A percentile compares a stretch with the other conserved stretches of the same genome.
Conservation (phyloP, 352 stramenopile genomes). For the Phytophthora boehmeriae region DNA sequence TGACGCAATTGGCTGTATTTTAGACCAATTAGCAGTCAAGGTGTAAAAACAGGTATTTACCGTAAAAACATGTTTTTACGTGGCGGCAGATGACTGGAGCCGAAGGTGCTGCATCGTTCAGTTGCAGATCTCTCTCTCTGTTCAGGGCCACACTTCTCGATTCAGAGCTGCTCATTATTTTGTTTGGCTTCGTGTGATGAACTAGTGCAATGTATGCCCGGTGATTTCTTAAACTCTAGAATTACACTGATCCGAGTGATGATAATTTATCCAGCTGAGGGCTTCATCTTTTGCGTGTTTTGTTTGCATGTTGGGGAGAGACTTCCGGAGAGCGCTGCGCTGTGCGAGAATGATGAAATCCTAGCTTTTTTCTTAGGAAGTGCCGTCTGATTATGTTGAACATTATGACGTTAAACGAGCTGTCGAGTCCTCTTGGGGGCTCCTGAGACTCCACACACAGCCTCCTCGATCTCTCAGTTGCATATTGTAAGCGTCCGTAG, state of each 20-base stretch:
- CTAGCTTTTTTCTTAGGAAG: conserved; percentile 75
- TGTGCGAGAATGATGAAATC: conserved; percentile 66
- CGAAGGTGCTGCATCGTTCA: too few relatives aligned
- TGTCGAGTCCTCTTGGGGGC: conserved; percentile 36
- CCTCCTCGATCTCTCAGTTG: conserved; percentile 1
- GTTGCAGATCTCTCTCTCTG: too few relatives aligned
- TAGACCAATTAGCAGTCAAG: too few relatives aligned
- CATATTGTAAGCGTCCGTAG: background rate
- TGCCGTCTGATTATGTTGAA: conserved; percentile 80
- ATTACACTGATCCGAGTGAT: conserved; percentile 77
- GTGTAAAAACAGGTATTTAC: too few relatives aligned
- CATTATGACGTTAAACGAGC: conserved; percentile 69
- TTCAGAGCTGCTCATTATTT: too few relatives aligned
- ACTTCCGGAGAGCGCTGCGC: conserved; percentile 1
- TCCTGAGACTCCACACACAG: conserved; percentile 57
- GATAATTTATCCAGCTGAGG: conserved; percentile 65
- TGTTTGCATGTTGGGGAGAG: background rate
- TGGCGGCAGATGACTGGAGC: too few relatives aligned
- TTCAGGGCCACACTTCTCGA: too few relatives aligned
- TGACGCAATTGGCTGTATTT: too few relatives aligned
- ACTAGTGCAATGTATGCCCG: conserved; percentile 10
- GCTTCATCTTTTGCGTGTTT: conserved; percentile 14
- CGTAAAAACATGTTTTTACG: too few relatives aligned
- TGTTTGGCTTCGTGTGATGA: background rate
- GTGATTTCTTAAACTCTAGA: conserved; percentile 64